Conservation (phyloP, 805 yeast species). For the Jamesozyma gamospora region DNA sequence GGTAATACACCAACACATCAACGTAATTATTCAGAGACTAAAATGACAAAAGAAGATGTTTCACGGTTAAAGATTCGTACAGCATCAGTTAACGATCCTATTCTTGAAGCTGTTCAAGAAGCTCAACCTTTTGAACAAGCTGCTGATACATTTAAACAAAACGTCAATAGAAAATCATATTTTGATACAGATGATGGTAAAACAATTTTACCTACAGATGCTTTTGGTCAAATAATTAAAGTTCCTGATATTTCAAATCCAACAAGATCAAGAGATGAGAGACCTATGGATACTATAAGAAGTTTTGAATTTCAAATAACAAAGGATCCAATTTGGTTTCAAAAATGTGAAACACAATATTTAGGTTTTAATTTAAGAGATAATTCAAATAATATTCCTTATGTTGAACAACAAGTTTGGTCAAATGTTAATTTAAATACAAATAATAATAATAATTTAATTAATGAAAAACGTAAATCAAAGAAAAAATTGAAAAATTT, state of each 20-base stretch:
- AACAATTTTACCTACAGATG: conserved; percentile 42
- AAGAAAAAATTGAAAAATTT: too few relatives aligned
- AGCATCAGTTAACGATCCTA: conserved; percentile 76
- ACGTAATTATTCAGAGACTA: conserved; percentile 17
- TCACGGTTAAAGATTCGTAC: conserved; percentile 51
- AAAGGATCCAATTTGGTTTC: conserved; percentile 57
- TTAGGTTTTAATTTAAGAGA: conserved; percentile 83
- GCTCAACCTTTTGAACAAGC: conserved; percentile 86
- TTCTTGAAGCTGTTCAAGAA: conserved; percentile 83
- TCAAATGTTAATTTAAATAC: background rate
- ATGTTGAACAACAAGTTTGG: conserved; percentile 4
- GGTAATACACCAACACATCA: background rate
- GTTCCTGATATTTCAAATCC: conserved; percentile 88
- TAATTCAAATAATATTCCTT: conserved; percentile 33
- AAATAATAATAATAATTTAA: background rate
- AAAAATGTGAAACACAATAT: conserved; percentile 67
- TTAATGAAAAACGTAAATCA: too few relatives aligned
- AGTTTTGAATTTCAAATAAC: conserved; percentile 89
- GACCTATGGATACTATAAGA: conserved; percentile 93
- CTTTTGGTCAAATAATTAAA: conserved; percentile 73
- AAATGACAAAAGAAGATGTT: conserved; percentile 40
- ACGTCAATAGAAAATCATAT: conserved; percentile 30
- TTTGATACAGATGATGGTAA: conserved; percentile 32
- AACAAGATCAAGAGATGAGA: conserved; percentile 81
- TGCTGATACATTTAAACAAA: conserved; percentile 27